Conservation (phyloP, 495 filamentous ascomycete genomes). For the Penicillium arizonense region DNA sequence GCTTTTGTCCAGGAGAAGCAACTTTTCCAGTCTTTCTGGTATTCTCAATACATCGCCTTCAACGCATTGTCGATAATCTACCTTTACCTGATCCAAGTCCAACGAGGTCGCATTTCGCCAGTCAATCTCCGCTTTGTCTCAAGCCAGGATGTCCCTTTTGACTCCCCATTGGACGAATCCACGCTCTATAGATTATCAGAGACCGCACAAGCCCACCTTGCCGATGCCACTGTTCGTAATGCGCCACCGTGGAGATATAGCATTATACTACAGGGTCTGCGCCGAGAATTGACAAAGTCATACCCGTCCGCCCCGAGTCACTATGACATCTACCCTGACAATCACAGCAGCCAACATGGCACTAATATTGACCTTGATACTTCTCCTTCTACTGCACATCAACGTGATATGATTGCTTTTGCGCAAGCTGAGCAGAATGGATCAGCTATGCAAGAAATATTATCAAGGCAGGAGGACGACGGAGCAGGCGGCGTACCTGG, state of each 20-base stretch:
- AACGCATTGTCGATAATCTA: conserved; percentile 31
- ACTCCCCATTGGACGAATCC: conserved; percentile 7
- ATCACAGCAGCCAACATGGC: too few species aligned
- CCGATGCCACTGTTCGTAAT: conserved; percentile 25
- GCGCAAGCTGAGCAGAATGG: too few species aligned
- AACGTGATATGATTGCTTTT: too few species aligned
- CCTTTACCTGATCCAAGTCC: conserved; percentile 25
- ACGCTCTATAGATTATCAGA: conserved; percentile 19
- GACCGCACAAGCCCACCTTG: conserved; percentile 23
- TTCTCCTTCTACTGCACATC: too few species aligned
- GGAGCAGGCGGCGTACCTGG: background rate
- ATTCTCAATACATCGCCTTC: conserved; percentile 31
- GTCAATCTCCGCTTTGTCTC: conserved; percentile 1
- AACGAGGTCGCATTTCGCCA: conserved; percentile 16
- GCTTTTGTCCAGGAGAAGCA: conserved; percentile 23
- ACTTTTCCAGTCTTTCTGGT: conserved; percentile 27
- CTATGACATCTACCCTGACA: background rate
- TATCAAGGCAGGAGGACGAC: background rate
- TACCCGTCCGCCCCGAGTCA: background rate
- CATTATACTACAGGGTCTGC: conserved; percentile 23
- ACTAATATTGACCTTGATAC: too few species aligned
- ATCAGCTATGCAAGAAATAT: too few species aligned
- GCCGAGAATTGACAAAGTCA: conserved; percentile 15
- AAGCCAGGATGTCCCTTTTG: background rate
- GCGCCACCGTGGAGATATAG: conserved; percentile 29